Conservation (phyloP, 2,329 filamentous ascomycete genomes). For the Alternaria conjuncta region DNA sequence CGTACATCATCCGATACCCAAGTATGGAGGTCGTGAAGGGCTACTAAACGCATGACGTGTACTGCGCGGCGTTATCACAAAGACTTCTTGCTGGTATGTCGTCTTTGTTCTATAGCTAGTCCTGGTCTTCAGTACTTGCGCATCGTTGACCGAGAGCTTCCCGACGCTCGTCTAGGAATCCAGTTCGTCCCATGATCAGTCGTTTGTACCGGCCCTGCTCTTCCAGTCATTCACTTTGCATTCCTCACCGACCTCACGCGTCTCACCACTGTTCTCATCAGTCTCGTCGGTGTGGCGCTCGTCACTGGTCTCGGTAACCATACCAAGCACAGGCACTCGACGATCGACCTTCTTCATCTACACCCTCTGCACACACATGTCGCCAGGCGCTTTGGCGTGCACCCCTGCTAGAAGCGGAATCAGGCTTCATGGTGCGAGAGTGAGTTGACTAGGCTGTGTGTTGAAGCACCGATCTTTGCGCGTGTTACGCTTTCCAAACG, state of each 20-base stretch:
- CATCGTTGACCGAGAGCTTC: background rate
- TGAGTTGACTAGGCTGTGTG: background rate
- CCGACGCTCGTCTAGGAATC: background rate
- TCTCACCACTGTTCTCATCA: background rate
- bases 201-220: background rate
- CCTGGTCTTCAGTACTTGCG: background rate
- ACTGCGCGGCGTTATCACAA: background rate
- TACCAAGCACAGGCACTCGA: background rate
- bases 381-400: background rate
- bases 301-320: background rate
- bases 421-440: background rate
- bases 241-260: background rate
- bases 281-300: background rate
- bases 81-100: background rate
- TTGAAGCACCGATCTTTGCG: background rate
- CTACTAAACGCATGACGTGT: background rate
- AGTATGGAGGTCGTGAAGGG: background rate
- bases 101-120: background rate
- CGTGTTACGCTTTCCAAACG: background rate
- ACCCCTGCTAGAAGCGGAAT: background rate
- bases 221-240: background rate
- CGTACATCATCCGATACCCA: background rate
- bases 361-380: background rate
- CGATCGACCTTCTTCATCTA: background rate
- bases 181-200: background rate